These are phyloP conservation scores for Dalbergia oliveri DNA, from an alignment of 306 rosid genomes.

Conservation along the genomic window DNA sequence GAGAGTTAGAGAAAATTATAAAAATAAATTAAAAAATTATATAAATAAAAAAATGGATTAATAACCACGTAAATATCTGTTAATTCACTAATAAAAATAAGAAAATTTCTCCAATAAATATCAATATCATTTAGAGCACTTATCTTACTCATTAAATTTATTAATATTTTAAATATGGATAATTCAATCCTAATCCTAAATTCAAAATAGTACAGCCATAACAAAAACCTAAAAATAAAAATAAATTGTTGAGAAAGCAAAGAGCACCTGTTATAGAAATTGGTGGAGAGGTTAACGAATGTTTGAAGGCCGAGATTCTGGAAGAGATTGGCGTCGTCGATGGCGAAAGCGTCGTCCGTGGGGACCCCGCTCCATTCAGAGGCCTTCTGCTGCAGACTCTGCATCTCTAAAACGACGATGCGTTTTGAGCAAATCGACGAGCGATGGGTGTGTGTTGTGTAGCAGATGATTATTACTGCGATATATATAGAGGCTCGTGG, in stretches of 20 bases:
- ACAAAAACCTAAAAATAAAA: no score
- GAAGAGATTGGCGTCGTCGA: constrained; percentile 77
- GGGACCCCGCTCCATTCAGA: constrained; percentile 86
- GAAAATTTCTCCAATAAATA: no score
- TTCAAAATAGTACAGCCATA: no score
- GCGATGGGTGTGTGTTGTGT: not conserved
- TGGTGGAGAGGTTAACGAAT: constrained; percentile 83
- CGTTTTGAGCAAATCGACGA: constrained; percentile 24
- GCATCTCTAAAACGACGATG: constrained; percentile 55
- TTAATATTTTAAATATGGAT: no score
- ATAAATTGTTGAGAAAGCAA: not conserved
- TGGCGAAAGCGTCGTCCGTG: constrained; percentile 72
- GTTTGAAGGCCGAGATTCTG: constrained; percentile 78
- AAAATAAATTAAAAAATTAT: no score
- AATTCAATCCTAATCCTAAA: no score
- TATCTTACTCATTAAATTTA: no score
- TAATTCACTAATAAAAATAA: no score
- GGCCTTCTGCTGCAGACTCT: constrained; percentile 78
- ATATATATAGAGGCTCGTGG: constrained; percentile 31
- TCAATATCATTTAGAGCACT: no score
- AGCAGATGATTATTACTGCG: not conserved
- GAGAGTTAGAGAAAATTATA: no score
- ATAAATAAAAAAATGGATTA: no score
- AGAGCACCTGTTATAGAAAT: constrained; percentile 76
- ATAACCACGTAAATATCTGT: no score